phyloP scores from a whole-genome alignment of 2,329 filamentous ascomycete species.

The Aciculosporium take region DNA sequence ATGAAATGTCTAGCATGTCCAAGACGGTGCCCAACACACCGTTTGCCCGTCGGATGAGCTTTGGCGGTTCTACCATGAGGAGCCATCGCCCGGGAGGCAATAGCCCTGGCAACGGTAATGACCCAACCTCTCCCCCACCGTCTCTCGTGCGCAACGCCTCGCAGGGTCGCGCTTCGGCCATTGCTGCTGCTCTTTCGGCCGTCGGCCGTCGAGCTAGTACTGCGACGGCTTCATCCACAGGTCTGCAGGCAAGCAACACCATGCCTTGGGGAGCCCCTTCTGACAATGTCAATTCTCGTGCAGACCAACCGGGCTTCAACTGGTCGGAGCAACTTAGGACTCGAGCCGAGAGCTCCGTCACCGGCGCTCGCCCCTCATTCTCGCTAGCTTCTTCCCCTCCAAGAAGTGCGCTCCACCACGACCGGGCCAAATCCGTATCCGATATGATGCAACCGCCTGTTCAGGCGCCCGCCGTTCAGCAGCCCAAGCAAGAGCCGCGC shows the following conservation, averaged over 20 bases:
- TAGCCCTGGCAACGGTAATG: constrained; percentile 53
- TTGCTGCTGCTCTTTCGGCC: constrained; percentile 20
- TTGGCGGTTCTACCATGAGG: constrained; percentile 66
- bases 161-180: constrained; percentile 15
- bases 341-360: constrained; percentile 69
- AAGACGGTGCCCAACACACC: constrained; percentile 55
- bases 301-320: constrained; percentile 82
- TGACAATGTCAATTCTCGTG: constrained; percentile 46
- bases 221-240: constrained; percentile 17
- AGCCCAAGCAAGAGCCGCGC: constrained; percentile 34
- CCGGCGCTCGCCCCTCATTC: constrained; percentile 41
- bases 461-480: constrained; percentile 31
- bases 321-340: constrained; percentile 93
- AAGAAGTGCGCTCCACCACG: constrained; percentile 32
- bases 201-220: constrained; percentile 24
- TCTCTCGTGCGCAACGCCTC: constrained; percentile 20
- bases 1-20: constrained; percentile 36
- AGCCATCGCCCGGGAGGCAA: constrained; percentile 32
- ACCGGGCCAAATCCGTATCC: constrained; percentile 56
- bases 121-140: constrained; percentile 25
- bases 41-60: constrained; percentile 76
- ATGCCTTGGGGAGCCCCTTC: constrained; percentile 43
- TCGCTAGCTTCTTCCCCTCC: constrained; percentile 35
- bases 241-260: constrained; percentile 45
- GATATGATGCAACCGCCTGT: constrained; percentile 45